Percentiles rank a stretch among this genome's conserved stretches.
These are phyloP conservation scores for Pochonia chlamydosporia DNA, from an alignment of 2,329 filamentous ascomycete genomes.

Conservation along the genomic window DNA sequence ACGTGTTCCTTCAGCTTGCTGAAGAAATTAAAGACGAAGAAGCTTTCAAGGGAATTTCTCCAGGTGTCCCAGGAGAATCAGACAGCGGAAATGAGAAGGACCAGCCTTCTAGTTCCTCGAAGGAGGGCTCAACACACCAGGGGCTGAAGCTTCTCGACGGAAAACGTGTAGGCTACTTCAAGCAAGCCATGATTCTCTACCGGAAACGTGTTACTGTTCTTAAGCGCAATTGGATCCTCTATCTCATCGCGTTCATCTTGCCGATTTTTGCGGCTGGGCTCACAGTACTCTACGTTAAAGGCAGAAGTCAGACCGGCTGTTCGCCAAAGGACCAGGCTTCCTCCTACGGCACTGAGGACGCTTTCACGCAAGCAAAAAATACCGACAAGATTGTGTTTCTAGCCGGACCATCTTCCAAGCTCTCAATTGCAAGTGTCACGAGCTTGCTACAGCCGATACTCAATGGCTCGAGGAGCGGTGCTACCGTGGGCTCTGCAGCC, in stretches of 20 bases:
- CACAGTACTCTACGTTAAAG: slow-evolving; percentile 68
- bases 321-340: slow-evolving; percentile 42
- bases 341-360: slow-evolving; percentile 30
- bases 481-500: slow-evolving; percentile 12
- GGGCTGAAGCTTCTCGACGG: slow-evolving; percentile 60
- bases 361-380: slow-evolving; percentile 29
- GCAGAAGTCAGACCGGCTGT: slow-evolving; percentile 47
- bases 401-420: slow-evolving; percentile 28
- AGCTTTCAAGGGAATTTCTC: slow-evolving; percentile 19
- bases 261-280: slow-evolving; percentile 76
- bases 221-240: slow-evolving; percentile 72
- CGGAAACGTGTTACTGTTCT: slow-evolving; percentile 72
- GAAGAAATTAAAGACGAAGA: slow-evolving; percentile 65
- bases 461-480: slow-evolving; percentile 15
- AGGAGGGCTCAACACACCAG: slow-evolving; percentile 14
- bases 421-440: slow-evolving; percentile 25
- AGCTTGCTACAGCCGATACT: slow-evolving; percentile 37
- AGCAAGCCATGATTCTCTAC: slow-evolving; percentile 70
- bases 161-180: slow-evolving; percentile 59
- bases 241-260: slow-evolving; percentile 66
- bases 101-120: slow-evolving; percentile 12
- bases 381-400: slow-evolving; percentile 19
- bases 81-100: slow-evolving; percentile 20
- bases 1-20: slow-evolving; percentile 82
- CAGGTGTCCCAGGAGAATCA: slow-evolving; percentile 8